phyloP scores from a whole-genome alignment of 2,329 filamentous ascomycete species.

The Herpotrichia juniperi region DNA sequence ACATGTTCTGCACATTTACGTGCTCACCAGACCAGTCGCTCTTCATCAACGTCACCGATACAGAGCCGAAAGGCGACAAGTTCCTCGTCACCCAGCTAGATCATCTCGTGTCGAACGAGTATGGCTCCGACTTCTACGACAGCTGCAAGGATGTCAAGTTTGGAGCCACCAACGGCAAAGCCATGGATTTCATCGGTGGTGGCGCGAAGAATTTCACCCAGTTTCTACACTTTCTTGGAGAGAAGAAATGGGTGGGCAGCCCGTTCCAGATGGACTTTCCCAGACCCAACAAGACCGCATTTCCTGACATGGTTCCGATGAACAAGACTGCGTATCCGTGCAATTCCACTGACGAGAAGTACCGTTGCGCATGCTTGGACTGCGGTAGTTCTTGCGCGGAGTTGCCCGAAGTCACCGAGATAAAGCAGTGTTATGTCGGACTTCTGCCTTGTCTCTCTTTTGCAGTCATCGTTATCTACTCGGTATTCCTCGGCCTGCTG shows the following conservation, averaged over 20 bases:
- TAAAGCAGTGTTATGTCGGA: constrained; percentile 80
- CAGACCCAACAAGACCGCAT: constrained; percentile 60
- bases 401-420: constrained; percentile 75
- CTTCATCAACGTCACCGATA: constrained; percentile 89
- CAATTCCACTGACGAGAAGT: constrained; percentile 85
- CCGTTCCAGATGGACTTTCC: constrained; percentile 99
- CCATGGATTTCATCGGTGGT: constrained; percentile 95
- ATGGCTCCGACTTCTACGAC: constrained; percentile 87
- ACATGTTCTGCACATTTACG: constrained; percentile 96
- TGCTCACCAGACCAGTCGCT: constrained; percentile 96
- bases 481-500: constrained; percentile 72
- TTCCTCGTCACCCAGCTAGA: constrained; percentile 85
- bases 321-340: constrained; percentile 81
- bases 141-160: constrained; percentile 99
- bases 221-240: constrained; percentile 88
- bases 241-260: constrained; percentile 89
- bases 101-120: constrained; percentile 83
- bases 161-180: constrained; percentile 88
- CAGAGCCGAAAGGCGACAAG: constrained; percentile 65
- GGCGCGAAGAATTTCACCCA: constrained; percentile 88
- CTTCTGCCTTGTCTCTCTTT: constrained; percentile 92
- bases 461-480: constrained; percentile 85
- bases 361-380: constrained; percentile 91
- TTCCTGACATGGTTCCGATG: constrained; percentile 73
- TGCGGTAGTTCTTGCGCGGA: constrained; percentile 85